Evolutionary conservation across 495 filamentous ascomycete genomes (phyloP), one percentile per base, ranked within the genome.

Genomic region (Penicillium robsamsonii): DNA sequence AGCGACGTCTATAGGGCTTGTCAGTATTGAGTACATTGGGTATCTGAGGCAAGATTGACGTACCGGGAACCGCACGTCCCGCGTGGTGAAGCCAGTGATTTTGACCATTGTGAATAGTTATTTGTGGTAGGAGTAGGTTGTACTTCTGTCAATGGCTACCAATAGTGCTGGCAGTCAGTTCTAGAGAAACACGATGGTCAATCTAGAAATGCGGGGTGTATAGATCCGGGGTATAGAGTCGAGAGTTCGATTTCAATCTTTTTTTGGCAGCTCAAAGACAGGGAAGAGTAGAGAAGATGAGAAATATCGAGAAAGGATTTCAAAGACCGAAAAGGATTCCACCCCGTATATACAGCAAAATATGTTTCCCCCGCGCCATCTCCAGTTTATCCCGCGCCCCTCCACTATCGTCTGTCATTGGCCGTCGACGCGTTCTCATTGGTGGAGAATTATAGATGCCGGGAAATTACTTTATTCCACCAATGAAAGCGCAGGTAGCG

Each of bases 1-100:
- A 97, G 84, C 38, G 92, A 96, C 44, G 92, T 97, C 86, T 86
- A 50, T 42, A 13, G 18, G 3, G 8, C 13, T 37, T 25, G 43
- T 57, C 42, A 63, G 41, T 11, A 42, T 24, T 25, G 27, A 30
- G n/a, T 18, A 12, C 30, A 10, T 30, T 25, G 12, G 2, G 35
- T 15, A 35, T 17, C 1, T 5, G 24, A n/a, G 8, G 13, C 8
- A 35, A 30, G 30, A 52, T 60, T 53, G 40, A 64, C 80, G 55
- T 78, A 87, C 85, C 33, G 92, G 92, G 76, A 96, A 96, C 67
- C 92, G 84, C 69, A 96, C 89, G 75, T 96, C 92, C 61, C 88
- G 82, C 45, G 90, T 92, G 59, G 80, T 80, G 69, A 84, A 89
- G 54, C 84, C 81, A 51, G 88, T 93, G 72, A 96, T 93, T 31